Percentiles rank a stretch among this genome's conserved stretches.
These are phyloP conservation scores for Monosporozyma servazzii DNA, from an alignment of 805 yeast species.

Conservation along the genomic window DNA sequence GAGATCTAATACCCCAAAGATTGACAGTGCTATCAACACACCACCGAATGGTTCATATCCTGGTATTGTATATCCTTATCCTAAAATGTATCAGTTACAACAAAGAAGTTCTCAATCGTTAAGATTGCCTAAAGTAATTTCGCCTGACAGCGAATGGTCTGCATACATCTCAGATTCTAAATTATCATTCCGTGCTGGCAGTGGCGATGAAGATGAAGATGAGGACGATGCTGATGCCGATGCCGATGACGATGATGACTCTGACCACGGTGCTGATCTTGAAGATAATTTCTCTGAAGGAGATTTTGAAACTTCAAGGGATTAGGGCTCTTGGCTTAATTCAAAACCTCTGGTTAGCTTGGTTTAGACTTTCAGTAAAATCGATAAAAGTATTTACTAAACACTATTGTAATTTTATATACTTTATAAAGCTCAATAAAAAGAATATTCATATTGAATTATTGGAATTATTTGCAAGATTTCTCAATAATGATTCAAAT, in stretches of 20 bases:
- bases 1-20: not conserved
- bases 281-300: slow-evolving; percentile 18
- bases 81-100: not conserved
- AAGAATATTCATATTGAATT: not conserved
- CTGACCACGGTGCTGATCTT: slow-evolving; percentile 18
- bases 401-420: not conserved
- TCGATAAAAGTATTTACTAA: not conserved
- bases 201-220: slow-evolving; percentile 13
- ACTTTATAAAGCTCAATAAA: not conserved
- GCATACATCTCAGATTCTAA: slow-evolving; percentile 10
- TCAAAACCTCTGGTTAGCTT: not conserved
- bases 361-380: not conserved
- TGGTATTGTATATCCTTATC: not conserved
- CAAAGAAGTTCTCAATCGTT: not conserved
- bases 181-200: slow-evolving; percentile 6
- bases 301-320: slow-evolving; percentile 2
- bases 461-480: slow-evolving; percentile 1
- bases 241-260: slow-evolving; percentile 5
- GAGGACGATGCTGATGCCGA: not conserved
- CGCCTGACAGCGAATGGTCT: slow-evolving; percentile 16
- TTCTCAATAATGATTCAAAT: slow-evolving; percentile 9
- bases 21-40: not conserved
- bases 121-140: not conserved
- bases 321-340: not conserved
- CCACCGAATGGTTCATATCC: not conserved